phyloP scores from a whole-genome alignment of 805 yeast species.

The Isabelozyma heimii region DNA sequence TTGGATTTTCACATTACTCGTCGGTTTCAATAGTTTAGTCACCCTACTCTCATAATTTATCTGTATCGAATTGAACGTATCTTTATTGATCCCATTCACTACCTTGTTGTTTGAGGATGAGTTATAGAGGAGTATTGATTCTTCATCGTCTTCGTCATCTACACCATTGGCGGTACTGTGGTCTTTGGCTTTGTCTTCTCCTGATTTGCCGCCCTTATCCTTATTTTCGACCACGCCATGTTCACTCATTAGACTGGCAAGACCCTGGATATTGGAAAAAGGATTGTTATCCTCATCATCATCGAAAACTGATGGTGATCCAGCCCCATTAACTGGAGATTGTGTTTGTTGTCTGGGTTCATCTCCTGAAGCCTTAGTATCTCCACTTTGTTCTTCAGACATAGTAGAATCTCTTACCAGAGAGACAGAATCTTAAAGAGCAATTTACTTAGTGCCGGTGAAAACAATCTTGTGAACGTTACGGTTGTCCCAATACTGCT shows the following conservation, averaged over 20 bases:
- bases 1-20: constrained; percentile 25
- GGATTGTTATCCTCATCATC: constrained; percentile 40
- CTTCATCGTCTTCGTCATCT: constrained; percentile 20
- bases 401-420: background rate
- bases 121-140: constrained; percentile 27
- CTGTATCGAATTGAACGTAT: constrained; percentile 23
- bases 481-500: no score
- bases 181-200: constrained; percentile 1
- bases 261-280: constrained; percentile 21
- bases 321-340: background rate
- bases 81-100: constrained; percentile 4
- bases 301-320: background rate
- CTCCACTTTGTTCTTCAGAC: background rate
- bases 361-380: background rate
- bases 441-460: background rate
- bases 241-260: constrained; percentile 21
- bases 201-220: constrained; percentile 1
- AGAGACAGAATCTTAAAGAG: background rate
- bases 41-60: constrained; percentile 36
- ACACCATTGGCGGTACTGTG: constrained; percentile 1
- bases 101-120: constrained; percentile 9
- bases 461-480: no score
- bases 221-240: background rate
- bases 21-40: constrained; percentile 30
- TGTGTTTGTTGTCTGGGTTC: background rate